Evolutionary conservation across 257 asterid species (phyloP).

Genomic region (Anisodus acutangulus): DNA sequence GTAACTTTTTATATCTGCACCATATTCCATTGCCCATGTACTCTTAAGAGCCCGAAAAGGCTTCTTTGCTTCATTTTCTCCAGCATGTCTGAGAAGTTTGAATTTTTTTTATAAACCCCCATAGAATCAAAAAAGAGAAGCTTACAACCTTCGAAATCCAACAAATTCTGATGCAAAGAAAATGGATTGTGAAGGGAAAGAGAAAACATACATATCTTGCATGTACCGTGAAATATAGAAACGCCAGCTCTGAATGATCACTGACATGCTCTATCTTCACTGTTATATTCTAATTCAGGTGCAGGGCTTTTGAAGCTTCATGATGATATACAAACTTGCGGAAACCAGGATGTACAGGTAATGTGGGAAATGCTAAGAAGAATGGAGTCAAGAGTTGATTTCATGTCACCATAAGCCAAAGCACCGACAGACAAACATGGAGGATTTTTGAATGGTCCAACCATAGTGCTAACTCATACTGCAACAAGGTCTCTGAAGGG

Average conservation of each 20-base stretch:
- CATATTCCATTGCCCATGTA: no score
- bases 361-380: conserved; percentile 50
- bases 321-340: conserved; percentile 86
- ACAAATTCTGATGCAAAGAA: neutral
- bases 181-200: neutral
- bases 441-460: conserved; percentile 53
- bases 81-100: neutral
- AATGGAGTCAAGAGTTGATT: conserved; percentile 36
- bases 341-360: conserved; percentile 82
- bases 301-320: conserved; percentile 76
- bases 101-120: no score
- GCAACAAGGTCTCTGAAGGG: no score
- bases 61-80: neutral
- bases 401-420: conserved; percentile 48
- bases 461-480: conserved; percentile 28
- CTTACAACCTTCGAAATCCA: neutral
- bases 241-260: no score
- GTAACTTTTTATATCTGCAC: neutral
- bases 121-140: no score
- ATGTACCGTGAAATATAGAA: neutral
- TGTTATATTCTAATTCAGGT: conserved; percentile 45
- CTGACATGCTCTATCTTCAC: no score
- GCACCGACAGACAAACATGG: conserved; percentile 50
- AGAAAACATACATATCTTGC: neutral
- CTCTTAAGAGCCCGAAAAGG: neutral